These are phyloP conservation scores for Emergomyces africanus DNA, from an alignment of 2,329 filamentous ascomycete species.

Conservation along the genomic window DNA sequence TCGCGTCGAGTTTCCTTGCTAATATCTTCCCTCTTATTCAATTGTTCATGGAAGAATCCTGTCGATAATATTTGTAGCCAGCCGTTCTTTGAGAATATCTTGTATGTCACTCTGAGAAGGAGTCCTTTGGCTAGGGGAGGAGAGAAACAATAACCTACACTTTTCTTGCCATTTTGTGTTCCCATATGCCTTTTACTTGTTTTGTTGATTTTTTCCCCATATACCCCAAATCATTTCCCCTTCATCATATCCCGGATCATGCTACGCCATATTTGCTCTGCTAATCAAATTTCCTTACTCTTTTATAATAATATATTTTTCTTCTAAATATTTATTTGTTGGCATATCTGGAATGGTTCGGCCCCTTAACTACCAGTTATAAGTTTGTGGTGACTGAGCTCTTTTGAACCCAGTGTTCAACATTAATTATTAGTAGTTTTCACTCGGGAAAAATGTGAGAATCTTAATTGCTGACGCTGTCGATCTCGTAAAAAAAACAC, in stretches of 20 bases:
- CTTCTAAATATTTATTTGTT: too few species aligned
- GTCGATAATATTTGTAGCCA: not conserved
- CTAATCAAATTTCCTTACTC: not conserved
- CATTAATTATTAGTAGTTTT: too few species aligned
- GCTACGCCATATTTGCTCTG: not conserved
- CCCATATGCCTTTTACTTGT: not conserved
- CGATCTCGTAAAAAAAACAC: too few species aligned
- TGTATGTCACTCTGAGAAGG: not conserved
- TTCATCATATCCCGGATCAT: not conserved
- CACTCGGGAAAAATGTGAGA: too few species aligned
- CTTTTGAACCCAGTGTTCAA: too few species aligned
- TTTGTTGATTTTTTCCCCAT: not conserved
- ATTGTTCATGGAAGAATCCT: not conserved
- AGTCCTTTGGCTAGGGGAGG: not conserved
- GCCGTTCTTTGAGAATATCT: not conserved
- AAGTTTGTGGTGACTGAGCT: too few species aligned
- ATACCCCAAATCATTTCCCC: not conserved
- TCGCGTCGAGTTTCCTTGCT: not conserved
- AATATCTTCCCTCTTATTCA: not conserved
- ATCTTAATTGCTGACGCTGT: too few species aligned
- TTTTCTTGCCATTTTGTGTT: not conserved
- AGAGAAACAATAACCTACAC: not conserved
- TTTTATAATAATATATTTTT: not conserved
- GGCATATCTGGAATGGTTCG: too few species aligned
- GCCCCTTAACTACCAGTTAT: too few species aligned